Evolutionary conservation across 495 filamentous ascomycete genomes (phyloP).

Genomic region (Neurospora sp.): DNA sequence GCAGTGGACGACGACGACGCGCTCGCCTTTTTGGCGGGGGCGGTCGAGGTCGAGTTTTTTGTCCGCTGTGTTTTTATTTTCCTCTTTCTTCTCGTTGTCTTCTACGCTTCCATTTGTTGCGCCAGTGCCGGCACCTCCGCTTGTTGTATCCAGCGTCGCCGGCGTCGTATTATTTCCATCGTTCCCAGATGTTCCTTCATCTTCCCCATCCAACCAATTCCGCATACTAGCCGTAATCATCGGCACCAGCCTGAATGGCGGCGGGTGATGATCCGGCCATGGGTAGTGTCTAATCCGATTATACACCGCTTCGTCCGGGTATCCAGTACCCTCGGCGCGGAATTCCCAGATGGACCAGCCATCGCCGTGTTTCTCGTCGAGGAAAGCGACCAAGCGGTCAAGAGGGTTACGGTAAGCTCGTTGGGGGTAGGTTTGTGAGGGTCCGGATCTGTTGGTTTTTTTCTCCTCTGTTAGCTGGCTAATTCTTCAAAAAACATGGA

Average conservation of each 20-base stretch:
- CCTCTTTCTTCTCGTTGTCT: constrained; percentile 9
- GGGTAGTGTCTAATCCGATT: constrained; percentile 78
- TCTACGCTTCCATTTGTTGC: too few species aligned
- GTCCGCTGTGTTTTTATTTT: not conserved
- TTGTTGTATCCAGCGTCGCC: too few species aligned
- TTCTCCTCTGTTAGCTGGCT: not conserved
- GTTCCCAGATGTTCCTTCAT: not conserved
- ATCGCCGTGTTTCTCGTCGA: constrained; percentile 69
- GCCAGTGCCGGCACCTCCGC: too few species aligned
- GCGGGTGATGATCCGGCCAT: constrained; percentile 95
- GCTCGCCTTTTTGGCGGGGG: constrained; percentile 20
- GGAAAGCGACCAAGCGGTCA: constrained; percentile 70
- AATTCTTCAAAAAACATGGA: not conserved
- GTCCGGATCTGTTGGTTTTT: constrained; percentile 52
- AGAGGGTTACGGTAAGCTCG: constrained; percentile 88
- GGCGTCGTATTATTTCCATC: not conserved
- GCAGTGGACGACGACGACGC: constrained; percentile 88
- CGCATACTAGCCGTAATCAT: constrained; percentile 84
- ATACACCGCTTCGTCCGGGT: constrained; percentile 82
- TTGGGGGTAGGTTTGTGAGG: constrained; percentile 76
- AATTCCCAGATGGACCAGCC: constrained; percentile 97
- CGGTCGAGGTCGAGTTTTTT: not conserved
- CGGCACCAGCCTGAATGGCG: constrained; percentile 80
- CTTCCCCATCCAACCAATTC: constrained; percentile 54
- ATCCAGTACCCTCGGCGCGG: constrained; percentile 90